phyloP scores from a whole-genome alignment of 192 early-diverging fungal species.

The Backusella tarrabulga region DNA sequence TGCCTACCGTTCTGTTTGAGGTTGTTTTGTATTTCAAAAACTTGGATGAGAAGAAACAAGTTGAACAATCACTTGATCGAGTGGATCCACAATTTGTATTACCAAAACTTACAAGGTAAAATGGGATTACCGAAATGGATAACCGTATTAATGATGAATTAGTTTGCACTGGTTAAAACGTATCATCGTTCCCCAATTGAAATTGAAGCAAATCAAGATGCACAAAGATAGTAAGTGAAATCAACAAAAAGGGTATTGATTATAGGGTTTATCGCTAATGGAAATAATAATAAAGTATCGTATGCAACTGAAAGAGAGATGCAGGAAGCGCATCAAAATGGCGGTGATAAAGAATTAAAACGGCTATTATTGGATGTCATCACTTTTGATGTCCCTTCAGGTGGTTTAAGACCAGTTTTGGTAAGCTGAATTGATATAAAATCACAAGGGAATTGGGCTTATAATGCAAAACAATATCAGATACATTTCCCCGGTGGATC shows the following conservation, averaged over 20 bases:
- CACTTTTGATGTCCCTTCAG: neutral
- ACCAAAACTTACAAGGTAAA: neutral
- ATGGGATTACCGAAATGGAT: neutral
- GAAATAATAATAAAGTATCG: neutral
- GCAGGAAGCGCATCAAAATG: neutral
- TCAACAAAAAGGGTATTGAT: neutral
- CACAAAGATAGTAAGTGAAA: constrained; percentile 13
- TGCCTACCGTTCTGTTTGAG: neutral
- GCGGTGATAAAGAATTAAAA: constrained; percentile 18
- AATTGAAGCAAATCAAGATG: constrained; percentile 8
- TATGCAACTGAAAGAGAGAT: constrained; percentile 22
- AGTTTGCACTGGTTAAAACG: neutral
- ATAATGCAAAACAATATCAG: constrained; percentile 23
- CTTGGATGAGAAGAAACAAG: neutral
- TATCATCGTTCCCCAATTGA: neutral
- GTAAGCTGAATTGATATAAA: neutral
- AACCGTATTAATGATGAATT: neutral
- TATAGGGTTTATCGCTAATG: no score
- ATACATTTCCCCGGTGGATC: constrained; percentile 68
- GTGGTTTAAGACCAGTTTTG: constrained; percentile 20
- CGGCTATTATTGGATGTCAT: constrained; percentile 20
- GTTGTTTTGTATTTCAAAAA: neutral
- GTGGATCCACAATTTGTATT: neutral
- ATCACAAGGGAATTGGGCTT: neutral
- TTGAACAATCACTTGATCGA: neutral